Base-by-base conservation (phyloP, 139 green algal species). In the Picochlorum sp. region DNA sequence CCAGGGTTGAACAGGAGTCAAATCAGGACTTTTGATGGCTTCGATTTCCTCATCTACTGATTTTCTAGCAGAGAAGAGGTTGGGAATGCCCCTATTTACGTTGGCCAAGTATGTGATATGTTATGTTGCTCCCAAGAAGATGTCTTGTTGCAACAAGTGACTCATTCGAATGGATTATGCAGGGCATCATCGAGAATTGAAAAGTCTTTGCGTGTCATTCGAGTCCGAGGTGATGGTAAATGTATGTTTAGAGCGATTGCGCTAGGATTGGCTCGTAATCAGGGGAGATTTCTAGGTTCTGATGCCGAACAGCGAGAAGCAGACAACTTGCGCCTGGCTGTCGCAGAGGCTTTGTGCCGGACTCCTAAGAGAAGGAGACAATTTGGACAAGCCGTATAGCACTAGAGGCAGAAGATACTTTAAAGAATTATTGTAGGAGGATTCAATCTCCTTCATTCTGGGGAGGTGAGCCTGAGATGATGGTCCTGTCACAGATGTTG, bases 241-340 rank as follows among this genome's bases (percentile, higher is more conserved):
- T 89, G 82, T 67, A 81, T 89, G 75, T 89, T 89, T 67, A 52
- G 82, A 14, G 79, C 80, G 6, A 41, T 87, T 28, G 79, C 77
- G 2, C 61, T 71, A 45, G 81, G 81, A 2, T 57, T 87, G 56
- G 62, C 76, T 14, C 63, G 57, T 56, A 85, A 85, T 52, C 57
- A 83, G 57, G 81, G 75, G 1, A 18, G n/a, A 18, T 69, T 72
- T 45, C 41, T 83, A 10, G 55, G 51, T 10, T 50, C 38, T 2
- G 44, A 50, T 10, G 65, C 72, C 0, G 72, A 81, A 55, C 61
- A 74, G 26, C 66, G 66, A 66, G 62, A 80, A 47, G 74, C 74
- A 34, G 83, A 90, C 63, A 51, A 75, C 58, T 68, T 90, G 52
- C 66, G 83, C 4, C n/a, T 79, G 10, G 81, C 81, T 6, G 79